Evolutionary conservation across 2,329 filamentous ascomycete species (phyloP), one percentile per base, ranked within the genome.

Genomic region (Lasiodiplodia citricola): DNA sequence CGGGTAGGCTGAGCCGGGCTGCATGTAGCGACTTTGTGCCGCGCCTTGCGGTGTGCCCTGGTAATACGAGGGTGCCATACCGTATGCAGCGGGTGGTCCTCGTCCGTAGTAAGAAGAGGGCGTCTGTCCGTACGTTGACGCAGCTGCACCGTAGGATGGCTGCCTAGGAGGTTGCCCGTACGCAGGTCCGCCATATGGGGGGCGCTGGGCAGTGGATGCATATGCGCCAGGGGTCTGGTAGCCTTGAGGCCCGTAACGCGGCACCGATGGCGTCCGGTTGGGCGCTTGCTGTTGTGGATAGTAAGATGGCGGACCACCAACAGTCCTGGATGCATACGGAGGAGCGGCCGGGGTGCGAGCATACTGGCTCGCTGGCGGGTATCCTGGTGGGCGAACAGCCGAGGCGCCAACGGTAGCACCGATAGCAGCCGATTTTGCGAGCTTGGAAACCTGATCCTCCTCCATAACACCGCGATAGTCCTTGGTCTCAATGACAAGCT

Each of bases 401-500:
- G 78, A 72, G 31, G 75, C 72, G 13, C 65, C 71, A n/a, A 75
- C 74, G 4, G 76, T 71, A 18, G 74, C 72, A 25, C 74, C 70
- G 28, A 77, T 72, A 41, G 75, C 72, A 16, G 82, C 78, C n/a
- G 74, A 72, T 71, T 84, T 84, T 31, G 81, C 80, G 52, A 80
- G 72, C 38, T 81, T 78, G 2, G 82, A 79, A 1, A 82, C 75
- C 72, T 93, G 91, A 73, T 97, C 93, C 73, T 95, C 92, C 73
- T 96, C 93, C 88, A 96, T 90, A 4, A 91, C 88, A 4, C 94
- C 94, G 71, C 87, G 87, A 78, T 92, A 92, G 74, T 93, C 89
- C 64, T 91, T 89, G 7, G 87, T 89, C 70, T 92, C 88, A 57
- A 96, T 84, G 69, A 93, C 82, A 23, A 97, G 87, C 76, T 89